A percentile compares a stretch with the other conserved stretches of the same genome.
phyloP scores from a whole-genome alignment of 257 asterid genomes.

The Galeopsis tetrahit region DNA sequence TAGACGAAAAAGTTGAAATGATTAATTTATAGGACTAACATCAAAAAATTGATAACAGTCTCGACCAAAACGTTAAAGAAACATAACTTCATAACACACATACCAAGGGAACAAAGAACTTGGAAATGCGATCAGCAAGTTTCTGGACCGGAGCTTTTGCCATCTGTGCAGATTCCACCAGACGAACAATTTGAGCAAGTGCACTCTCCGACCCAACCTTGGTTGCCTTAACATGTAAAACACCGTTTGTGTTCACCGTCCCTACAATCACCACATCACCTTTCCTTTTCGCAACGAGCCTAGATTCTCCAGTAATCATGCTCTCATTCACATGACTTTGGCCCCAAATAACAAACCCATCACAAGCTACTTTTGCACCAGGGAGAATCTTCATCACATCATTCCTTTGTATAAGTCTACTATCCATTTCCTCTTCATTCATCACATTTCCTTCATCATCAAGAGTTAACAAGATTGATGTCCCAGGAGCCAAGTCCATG shows the following conservation, averaged over 20 bases:
- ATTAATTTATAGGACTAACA: no score
- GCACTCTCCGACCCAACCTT: constrained; percentile 78
- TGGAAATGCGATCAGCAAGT: constrained; percentile 67
- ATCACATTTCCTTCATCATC: constrained; percentile 54
- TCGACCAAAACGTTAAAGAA: no score
- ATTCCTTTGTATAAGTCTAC: constrained; percentile 65
- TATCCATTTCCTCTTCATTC: constrained; percentile 68
- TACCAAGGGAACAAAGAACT: constrained; percentile 64
- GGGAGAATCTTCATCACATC: constrained; percentile 68
- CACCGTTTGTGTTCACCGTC: constrained; percentile 70
- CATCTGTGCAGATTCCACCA: constrained; percentile 74
- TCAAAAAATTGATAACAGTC: no score
- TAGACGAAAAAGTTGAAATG: no score
- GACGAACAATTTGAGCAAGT: constrained; percentile 67
- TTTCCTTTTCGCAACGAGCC: constrained; percentile 62
- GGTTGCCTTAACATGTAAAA: constrained; percentile 63
- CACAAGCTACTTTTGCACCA: constrained; percentile 78
- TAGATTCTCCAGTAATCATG: constrained; percentile 79
- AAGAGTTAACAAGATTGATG: constrained; percentile 51
- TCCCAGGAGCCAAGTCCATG: constrained; percentile 67
- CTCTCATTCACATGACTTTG: constrained; percentile 67
- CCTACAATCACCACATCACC: constrained; percentile 77
- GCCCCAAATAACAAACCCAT: constrained; percentile 72
- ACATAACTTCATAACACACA: neutral
- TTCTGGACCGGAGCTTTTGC: constrained; percentile 71